These are phyloP conservation scores for Pythium sukuiense DNA, from an alignment of 352 stramenopile species.

Conservation along the genomic window DNA sequence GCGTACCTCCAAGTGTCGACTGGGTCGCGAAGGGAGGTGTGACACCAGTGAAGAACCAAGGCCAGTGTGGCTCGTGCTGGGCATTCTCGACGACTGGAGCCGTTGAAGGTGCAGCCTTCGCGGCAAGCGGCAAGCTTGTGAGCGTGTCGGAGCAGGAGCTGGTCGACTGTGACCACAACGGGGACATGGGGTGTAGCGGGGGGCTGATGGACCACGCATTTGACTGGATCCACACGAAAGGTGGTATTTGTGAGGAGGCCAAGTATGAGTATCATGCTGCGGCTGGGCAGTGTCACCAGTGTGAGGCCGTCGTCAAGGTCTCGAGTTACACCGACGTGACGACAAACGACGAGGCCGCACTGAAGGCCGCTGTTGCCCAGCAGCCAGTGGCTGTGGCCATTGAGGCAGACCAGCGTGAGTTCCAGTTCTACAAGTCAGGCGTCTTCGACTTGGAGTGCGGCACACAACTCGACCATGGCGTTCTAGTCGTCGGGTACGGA, in stretches of 20 bases:
- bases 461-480: slow-evolving; percentile 94
- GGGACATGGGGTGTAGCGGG: slow-evolving; percentile 96
- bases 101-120: slow-evolving; percentile 95
- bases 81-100: slow-evolving; percentile 97
- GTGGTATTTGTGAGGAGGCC: slow-evolving; percentile 92
- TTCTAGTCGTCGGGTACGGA: slow-evolving; percentile 95
- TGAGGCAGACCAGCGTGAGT: slow-evolving; percentile 91
- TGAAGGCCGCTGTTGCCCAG: slow-evolving; percentile 90
- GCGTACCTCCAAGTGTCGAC: slow-evolving; percentile 60
- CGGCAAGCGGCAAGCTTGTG: slow-evolving; percentile 90
- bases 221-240: slow-evolving; percentile 91
- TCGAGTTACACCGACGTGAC: slow-evolving; percentile 88
- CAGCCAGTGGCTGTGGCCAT: slow-evolving; percentile 95
- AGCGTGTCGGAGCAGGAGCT: slow-evolving; percentile 98
- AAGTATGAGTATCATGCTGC: slow-evolving; percentile 94
- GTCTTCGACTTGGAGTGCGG: slow-evolving; percentile 87
- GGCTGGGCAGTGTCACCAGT: slow-evolving; percentile 70
- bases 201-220: slow-evolving; percentile 98
- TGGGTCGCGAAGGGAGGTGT: slow-evolving; percentile 94
- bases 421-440: slow-evolving; percentile 96
- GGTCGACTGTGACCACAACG: slow-evolving; percentile 95
- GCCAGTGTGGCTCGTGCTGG: slow-evolving; percentile 95
- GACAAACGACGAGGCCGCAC: slow-evolving; percentile 72
- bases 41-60: slow-evolving; percentile 97
- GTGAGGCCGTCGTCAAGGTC: slow-evolving; percentile 84